These are phyloP conservation scores for Fraxinus americana DNA, from an alignment of 257 asterid species.

Conservation along the genomic window DNA sequence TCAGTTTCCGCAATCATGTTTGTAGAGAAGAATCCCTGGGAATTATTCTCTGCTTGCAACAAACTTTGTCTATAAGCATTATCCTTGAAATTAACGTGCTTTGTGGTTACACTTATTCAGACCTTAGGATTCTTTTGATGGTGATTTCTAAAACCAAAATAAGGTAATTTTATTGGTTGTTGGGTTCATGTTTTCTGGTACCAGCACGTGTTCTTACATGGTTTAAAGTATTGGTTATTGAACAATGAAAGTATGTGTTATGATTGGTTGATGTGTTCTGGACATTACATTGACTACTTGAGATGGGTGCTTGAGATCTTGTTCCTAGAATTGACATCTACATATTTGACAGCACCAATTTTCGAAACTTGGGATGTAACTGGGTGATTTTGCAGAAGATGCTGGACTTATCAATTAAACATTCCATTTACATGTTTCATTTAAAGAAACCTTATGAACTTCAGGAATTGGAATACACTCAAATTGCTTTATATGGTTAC, in stretches of 20 bases:
- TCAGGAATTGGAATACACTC: not conserved
- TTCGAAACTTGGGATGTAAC: not conserved
- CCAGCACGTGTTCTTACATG: not conserved
- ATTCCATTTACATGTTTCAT: not conserved
- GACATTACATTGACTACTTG: not conserved
- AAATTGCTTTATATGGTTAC: not conserved
- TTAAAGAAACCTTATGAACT: not conserved
- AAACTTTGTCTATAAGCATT: conserved; percentile 10
- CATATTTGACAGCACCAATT: not conserved
- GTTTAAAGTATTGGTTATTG: not conserved
- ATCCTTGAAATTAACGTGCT: conserved; percentile 6
- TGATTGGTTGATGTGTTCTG: not conserved
- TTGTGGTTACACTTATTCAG: not conserved
- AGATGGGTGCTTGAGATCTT: not conserved
- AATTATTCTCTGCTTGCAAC: not conserved
- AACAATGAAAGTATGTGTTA: not conserved
- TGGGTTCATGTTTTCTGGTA: conserved; percentile 2
- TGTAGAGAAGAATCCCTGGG: conserved; percentile 13
- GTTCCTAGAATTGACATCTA: not conserved
- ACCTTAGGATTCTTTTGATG: not conserved
- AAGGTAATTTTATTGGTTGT: not conserved
- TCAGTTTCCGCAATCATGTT: conserved; percentile 10
- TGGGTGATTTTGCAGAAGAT: not conserved
- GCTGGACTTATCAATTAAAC: not conserved
- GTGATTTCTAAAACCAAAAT: not conserved